A percentile compares a stretch with the other conserved stretches of the same genome.
Conservation (phyloP, 148 eudicot genomes). For the Heliamphora exappendiculata region DNA sequence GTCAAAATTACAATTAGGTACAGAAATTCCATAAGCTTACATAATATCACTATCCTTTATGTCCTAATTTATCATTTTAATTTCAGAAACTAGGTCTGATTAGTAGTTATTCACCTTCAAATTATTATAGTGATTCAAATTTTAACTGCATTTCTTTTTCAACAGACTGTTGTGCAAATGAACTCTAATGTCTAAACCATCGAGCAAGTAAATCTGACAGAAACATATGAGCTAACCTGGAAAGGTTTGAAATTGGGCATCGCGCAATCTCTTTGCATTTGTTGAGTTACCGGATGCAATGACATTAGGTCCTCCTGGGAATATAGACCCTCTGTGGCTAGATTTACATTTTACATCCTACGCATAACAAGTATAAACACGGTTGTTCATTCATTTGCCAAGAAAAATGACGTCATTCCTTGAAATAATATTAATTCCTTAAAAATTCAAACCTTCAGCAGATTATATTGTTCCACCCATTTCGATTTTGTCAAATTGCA, state of each 20-base stretch:
- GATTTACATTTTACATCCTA: conserved; percentile 42
- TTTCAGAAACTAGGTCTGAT: not conserved
- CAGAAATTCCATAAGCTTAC: not conserved
- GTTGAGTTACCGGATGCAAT: conserved; percentile 30
- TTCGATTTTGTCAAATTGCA: conserved; percentile 48
- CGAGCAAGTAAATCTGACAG: not conserved
- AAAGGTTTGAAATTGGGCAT: conserved; percentile 26
- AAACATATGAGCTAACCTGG: conserved; percentile 38
- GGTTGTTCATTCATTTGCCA: not conserved
- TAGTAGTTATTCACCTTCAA: not conserved
- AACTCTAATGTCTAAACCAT: not conserved
- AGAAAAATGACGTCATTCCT: not conserved
- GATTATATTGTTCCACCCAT: conserved; percentile 72
- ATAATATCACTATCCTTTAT: not conserved
- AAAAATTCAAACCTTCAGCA: conserved; percentile 50
- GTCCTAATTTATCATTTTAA: not conserved
- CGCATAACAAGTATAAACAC: conserved; percentile 16
- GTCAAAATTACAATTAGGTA: not conserved
- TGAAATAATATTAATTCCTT: not conserved
- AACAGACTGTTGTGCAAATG: not conserved
- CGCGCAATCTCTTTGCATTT: conserved; percentile 37
- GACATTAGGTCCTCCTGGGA: conserved; percentile 32
- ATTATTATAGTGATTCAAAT: not conserved
- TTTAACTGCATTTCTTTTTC: not conserved
- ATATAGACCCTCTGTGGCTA: conserved; percentile 24